phyloP scores from a whole-genome alignment of 352 stramenopile genomes.

The Halophytophthora batemanensis region DNA sequence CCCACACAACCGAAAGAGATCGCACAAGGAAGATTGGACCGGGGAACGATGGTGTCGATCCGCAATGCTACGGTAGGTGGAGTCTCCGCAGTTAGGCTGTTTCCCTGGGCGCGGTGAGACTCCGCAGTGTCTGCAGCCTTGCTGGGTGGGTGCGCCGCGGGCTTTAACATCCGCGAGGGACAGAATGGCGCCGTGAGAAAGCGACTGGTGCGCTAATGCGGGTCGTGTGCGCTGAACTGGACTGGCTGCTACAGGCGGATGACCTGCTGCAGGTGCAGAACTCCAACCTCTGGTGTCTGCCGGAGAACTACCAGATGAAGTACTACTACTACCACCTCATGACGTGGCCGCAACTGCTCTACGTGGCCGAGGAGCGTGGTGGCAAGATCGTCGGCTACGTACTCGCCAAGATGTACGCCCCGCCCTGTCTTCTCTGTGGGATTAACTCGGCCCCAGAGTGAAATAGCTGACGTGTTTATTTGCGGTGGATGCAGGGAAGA shows the following conservation, averaged over 20 bases:
- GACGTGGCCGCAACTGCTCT: conserved; percentile 98
- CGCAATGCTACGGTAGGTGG: conserved; percentile 87
- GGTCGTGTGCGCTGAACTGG: conserved; percentile 1
- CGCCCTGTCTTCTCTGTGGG: no score
- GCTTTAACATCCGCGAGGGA: background rate
- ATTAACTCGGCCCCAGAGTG: background rate
- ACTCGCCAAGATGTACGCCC: conserved; percentile 99
- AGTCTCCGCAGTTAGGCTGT: background rate
- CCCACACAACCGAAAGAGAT: conserved; percentile 28
- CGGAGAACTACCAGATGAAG: conserved; percentile 99
- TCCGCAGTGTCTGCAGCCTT: background rate
- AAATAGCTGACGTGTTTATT: conserved; percentile 5
- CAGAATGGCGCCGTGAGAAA: background rate
- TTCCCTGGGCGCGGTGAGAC: background rate
- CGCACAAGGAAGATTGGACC: background rate
- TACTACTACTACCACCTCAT: conserved; percentile 99
- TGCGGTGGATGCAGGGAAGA: conserved; percentile 45
- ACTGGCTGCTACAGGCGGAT: conserved; percentile 55
- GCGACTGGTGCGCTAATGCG: background rate
- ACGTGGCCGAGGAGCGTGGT: conserved; percentile 97
- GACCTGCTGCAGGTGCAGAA: conserved; percentile 99
- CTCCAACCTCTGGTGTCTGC: conserved; percentile 99
- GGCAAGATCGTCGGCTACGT: conserved; percentile 99
- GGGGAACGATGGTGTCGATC: conserved; percentile 91
- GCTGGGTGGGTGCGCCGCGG: background rate